Evolutionary conservation across 2,329 filamentous ascomycete species (phyloP), one percentile per base, ranked within the genome.

Genomic region (Metarhizium anisopliae): DNA sequence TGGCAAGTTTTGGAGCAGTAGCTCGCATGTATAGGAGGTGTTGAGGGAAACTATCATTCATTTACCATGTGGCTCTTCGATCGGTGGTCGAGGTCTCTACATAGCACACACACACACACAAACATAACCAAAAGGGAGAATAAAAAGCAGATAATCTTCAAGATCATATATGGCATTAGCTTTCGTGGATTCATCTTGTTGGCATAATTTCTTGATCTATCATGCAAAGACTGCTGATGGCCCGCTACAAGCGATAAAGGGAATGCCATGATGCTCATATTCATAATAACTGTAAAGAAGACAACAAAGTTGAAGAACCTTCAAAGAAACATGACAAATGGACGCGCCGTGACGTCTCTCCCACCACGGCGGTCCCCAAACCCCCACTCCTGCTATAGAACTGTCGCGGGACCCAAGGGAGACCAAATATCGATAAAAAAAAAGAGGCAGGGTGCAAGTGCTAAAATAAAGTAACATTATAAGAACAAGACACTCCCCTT

Each of bases 291-390:
- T 55, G 55, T 59, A 50, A 54, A 53, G 53, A 56, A 59, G 50
- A 57, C 32, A 59, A 54, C 51, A 51, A 51, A 51, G 20, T 32
- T 47, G 3, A 51, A 35, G 8, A 30, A 45, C 35, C 47, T 35
- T 45, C 36, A 5, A 43, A 56, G 18, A 49, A 54, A 54, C 54
- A 58, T 49, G 56, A 56, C 51, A 51, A 18, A 58, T 58, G 56
- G 68, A 74, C 68, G 63, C 66, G 71, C 71, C 72, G 74, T 76
- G 77, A 77, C 81, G 82, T 85, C 81, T 78, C 82, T 84, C 79
- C 79, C 79, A 79, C 75, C 79, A 79, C 72, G 74, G 71, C 71
- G 64, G 65, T 67, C 66, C 61, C 59, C 62, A 58, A 62, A 56
- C 57, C 63, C 69, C 68, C 64, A 63, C 69, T 69, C 70, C 67